Evolutionary conservation across 768 basidiomycete genomes (phyloP).

Genomic region (Termitomyces sp.): DNA sequence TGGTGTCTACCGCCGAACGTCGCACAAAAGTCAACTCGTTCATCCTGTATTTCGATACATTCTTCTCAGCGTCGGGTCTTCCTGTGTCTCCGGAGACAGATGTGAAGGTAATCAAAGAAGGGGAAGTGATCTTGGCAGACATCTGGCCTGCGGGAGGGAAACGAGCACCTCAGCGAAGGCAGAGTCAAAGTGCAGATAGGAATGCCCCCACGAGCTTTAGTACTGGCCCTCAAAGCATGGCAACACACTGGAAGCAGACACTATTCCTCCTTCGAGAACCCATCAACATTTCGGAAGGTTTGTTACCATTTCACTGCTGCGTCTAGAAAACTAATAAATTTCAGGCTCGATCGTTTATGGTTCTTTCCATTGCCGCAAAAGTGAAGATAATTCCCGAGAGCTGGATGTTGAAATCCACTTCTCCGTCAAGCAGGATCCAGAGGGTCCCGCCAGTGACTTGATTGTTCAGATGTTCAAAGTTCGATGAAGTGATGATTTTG

Average conservation of each 20-base stretch:
- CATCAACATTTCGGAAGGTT: slow-evolving; percentile 70
- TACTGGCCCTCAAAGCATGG: slow-evolving; percentile 80
- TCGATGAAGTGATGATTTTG: slow-evolving; percentile 32
- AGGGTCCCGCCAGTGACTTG: slow-evolving; percentile 29
- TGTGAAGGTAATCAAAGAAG: slow-evolving; percentile 51
- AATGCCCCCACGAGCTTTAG: slow-evolving; percentile 71
- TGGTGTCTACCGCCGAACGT: slow-evolving; percentile 57
- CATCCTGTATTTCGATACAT: slow-evolving; percentile 92
- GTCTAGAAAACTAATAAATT: not conserved
- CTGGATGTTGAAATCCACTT: slow-evolving; percentile 91
- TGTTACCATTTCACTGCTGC: slow-evolving; percentile 13
- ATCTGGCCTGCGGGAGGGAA: slow-evolving; percentile 77
- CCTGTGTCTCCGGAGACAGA: slow-evolving; percentile 45
- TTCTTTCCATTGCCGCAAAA: slow-evolving; percentile 81
- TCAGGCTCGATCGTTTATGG: slow-evolving; percentile 73
- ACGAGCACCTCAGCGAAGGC: slow-evolving; percentile 50
- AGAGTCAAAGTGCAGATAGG: slow-evolving; percentile 45
- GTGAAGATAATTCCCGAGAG: slow-evolving; percentile 74
- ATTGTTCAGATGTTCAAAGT: slow-evolving; percentile 78
- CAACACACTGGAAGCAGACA: slow-evolving; percentile 98
- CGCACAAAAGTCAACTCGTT: slow-evolving; percentile 70
- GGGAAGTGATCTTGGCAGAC: slow-evolving; percentile 64
- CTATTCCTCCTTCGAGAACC: slow-evolving; percentile 81
- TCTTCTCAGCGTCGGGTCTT: slow-evolving; percentile 63
- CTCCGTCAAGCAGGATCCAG: slow-evolving; percentile 37